These are phyloP conservation scores for Saccharomyces uvarum DNA, from an alignment of 1,139 yeast species.

Conservation along the genomic window DNA sequence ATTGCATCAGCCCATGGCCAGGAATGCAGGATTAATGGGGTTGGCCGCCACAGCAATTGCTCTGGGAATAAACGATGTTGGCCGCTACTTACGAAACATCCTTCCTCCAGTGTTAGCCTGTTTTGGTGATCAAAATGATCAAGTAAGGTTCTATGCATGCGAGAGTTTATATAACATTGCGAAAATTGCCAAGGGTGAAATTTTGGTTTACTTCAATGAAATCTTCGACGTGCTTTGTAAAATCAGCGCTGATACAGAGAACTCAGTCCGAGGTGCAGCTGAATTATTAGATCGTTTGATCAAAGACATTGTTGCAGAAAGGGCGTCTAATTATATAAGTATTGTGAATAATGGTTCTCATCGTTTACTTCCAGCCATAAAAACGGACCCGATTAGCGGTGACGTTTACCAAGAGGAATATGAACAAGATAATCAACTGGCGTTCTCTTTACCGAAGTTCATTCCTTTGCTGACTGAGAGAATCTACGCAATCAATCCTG, in stretches of 20 bases:
- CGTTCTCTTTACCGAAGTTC: slow-evolving; percentile 81
- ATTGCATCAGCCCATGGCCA: slow-evolving; percentile 66
- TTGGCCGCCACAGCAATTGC: slow-evolving; percentile 76
- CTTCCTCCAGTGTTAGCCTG: slow-evolving; percentile 92
- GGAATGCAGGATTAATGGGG: slow-evolving; percentile 72
- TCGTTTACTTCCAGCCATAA: slow-evolving; percentile 41
- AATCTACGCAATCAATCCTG: slow-evolving; percentile 86
- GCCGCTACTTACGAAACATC: slow-evolving; percentile 71
- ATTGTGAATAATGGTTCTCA: slow-evolving; percentile 52
- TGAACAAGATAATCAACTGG: slow-evolving; percentile 54
- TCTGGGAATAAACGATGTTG: slow-evolving; percentile 61
- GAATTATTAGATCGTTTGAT: slow-evolving; percentile 83
- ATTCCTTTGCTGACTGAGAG: slow-evolving; percentile 86
- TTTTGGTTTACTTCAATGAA: slow-evolving; percentile 83
- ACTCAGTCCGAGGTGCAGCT: slow-evolving; percentile 92
- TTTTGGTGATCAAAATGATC: slow-evolving; percentile 92
- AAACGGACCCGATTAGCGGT: slow-evolving; percentile 37
- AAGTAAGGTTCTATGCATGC: slow-evolving; percentile 94
- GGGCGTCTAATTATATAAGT: slow-evolving; percentile 87
- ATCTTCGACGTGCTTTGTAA: slow-evolving; percentile 88
- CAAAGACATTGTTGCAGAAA: slow-evolving; percentile 92
- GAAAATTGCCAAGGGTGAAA: slow-evolving; percentile 93
- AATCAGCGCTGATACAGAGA: slow-evolving; percentile 84
- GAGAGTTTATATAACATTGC: slow-evolving; percentile 94
- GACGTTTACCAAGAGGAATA: slow-evolving; percentile 59